phyloP scores from a whole-genome alignment of 257 asterid species.

The Eucommia ulmoides region DNA sequence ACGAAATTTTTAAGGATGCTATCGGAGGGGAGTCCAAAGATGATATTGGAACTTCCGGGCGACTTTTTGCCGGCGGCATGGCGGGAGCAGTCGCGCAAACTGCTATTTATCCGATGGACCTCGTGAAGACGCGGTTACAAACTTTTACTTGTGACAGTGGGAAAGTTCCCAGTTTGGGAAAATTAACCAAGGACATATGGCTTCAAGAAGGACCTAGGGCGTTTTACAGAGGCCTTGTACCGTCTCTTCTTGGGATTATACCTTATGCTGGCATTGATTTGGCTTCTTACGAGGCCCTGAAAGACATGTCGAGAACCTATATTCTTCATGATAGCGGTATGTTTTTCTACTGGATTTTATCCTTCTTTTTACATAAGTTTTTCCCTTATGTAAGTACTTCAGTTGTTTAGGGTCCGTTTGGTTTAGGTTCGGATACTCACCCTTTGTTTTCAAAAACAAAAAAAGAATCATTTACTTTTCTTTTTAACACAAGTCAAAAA shows the following conservation, averaged over 20 bases:
- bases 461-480: too few relatives aligned
- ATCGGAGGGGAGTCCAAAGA: slow-evolving; percentile 42
- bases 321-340: slow-evolving; percentile 73
- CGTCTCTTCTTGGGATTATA: slow-evolving; percentile 89
- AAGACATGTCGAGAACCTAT: slow-evolving; percentile 70
- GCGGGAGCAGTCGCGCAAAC: slow-evolving; percentile 10
- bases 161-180: slow-evolving; percentile 51
- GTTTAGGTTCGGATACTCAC: too few relatives aligned
- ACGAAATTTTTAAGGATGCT: slow-evolving; percentile 57
- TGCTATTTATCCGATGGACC: slow-evolving; percentile 94
- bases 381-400: too few relatives aligned
- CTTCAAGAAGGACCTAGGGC: slow-evolving; percentile 91
- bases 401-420: too few relatives aligned
- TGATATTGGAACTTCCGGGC: slow-evolving; percentile 14
- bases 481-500: neutral
- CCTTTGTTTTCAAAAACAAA: too few relatives aligned
- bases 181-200: slow-evolving; percentile 74
- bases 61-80: neutral
- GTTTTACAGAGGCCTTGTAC: slow-evolving; percentile 77
- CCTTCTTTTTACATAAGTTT: neutral
- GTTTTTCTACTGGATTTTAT: neutral
- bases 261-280: slow-evolving; percentile 95
- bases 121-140: slow-evolving; percentile 87
- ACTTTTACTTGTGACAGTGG: slow-evolving; percentile 65
- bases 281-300: slow-evolving; percentile 81